A percentile compares a stretch with the other conserved stretches of the same genome.
These are phyloP conservation scores for Globisporangium heterothallicum DNA, from an alignment of 352 stramenopile species.

Conservation along the genomic window DNA sequence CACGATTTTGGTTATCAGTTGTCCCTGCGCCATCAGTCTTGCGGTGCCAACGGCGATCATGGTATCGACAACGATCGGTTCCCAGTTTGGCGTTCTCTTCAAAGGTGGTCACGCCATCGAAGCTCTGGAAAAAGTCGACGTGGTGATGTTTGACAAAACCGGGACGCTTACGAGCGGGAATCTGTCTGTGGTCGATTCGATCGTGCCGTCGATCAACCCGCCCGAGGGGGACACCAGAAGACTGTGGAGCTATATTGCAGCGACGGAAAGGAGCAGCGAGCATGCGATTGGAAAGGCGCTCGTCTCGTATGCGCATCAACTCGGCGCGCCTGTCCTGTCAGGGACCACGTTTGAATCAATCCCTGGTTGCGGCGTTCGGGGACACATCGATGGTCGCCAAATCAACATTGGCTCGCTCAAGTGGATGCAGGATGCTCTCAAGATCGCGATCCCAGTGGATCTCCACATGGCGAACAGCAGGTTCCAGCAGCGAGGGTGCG, in stretches of 20 bases:
- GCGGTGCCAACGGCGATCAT: slow-evolving; percentile 73
- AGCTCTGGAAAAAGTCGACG: slow-evolving; percentile 54
- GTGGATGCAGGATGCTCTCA: slow-evolving; percentile 54
- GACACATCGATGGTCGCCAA: slow-evolving; percentile 21
- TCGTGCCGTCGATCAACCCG: background rate
- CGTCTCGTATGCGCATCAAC: slow-evolving; percentile 30
- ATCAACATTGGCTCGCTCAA: slow-evolving; percentile 60
- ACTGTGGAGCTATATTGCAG: slow-evolving; percentile 42
- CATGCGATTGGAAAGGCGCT: slow-evolving; percentile 63
- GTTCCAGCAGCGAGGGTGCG: slow-evolving; percentile 44
- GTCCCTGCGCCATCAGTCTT: slow-evolving; percentile 70
- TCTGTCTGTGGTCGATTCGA: slow-evolving; percentile 33
- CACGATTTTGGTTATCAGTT: slow-evolving; percentile 76
- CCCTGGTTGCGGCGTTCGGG: slow-evolving; percentile 60
- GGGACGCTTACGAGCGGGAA: slow-evolving; percentile 66
- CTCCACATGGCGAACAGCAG: slow-evolving; percentile 36
- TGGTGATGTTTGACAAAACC: slow-evolving; percentile 82
- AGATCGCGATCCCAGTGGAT: slow-evolving; percentile 34
- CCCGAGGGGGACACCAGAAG: slow-evolving; percentile 4
- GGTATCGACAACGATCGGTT: slow-evolving; percentile 74
- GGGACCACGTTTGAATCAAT: slow-evolving; percentile 36
- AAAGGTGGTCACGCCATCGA: slow-evolving; percentile 72
- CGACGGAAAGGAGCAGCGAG: slow-evolving; percentile 54
- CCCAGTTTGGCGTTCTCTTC: slow-evolving; percentile 75
- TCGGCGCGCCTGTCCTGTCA: slow-evolving; percentile 18